Base-by-base conservation (phyloP, 352 stramenopile species). In the Aphanomyces euteiches region DNA sequence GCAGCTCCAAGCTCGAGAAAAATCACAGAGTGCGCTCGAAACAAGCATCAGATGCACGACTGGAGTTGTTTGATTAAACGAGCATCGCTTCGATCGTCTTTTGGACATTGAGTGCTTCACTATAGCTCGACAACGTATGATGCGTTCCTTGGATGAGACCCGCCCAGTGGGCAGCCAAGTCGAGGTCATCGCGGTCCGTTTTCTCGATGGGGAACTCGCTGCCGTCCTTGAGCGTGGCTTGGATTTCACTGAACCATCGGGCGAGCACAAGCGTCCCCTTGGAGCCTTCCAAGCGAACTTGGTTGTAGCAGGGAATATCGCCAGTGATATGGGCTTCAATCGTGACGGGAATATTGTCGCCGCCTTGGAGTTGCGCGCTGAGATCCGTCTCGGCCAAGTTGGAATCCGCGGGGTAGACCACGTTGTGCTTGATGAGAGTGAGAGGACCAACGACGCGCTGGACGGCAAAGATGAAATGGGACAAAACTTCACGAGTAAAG, bases 161-260 rank as follows among this genome's bases (percentile, higher is more conserved):
- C n/a, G 50, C 50, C 50, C 50, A 58, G n/a, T 58, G 50, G n/a
- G 50, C 13, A n/a, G 50, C 50, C 50, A 58, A 58, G 50, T 58
- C 50, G 50, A 58, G 8, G 3, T 58, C 50, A 19, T 58, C 50
- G 1, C 50, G 50, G n/a, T 58, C 50, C 1, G 8, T 58, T 34
- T 58, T 19, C 7, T 58, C 50, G 7, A 58, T 34, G 13, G 50
- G 50, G n/a, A 58, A 58, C n/a, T 58, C 50, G 50, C 50, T 58
- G 50, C 50, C 50, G 50, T 58, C 50, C 7, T 8, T 19, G 13
- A 19, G 50, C 1, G 37, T n/a, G 8, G 37, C 50, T 58, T 58
- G 50, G 50, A 58, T 19, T 19, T 58, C 50, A 58, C 50, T 58
- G 50, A 58, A 58, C 50, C 50, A 58, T 10, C 50, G 50, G 8